Conservation (phyloP, 768 basidiomycete species). For the Daedaleopsis sinensis region DNA sequence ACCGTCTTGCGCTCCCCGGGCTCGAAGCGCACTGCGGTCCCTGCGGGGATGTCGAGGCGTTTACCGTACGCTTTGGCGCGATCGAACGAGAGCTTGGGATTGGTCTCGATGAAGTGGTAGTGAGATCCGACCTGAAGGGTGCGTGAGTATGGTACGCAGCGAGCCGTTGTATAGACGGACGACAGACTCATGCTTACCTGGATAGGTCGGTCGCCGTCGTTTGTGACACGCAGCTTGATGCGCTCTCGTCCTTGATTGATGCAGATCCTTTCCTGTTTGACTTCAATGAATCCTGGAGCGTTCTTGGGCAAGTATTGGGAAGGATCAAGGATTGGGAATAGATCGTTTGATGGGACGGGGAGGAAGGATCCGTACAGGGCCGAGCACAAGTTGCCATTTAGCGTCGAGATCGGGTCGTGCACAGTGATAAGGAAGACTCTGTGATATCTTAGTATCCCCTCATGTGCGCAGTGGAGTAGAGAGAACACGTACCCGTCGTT, state of each 20-base stretch:
- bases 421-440: slow-evolving; percentile 95
- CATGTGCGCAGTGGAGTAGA: background rate
- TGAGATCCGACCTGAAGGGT: slow-evolving; percentile 80
- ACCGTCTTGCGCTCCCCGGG: slow-evolving; percentile 90
- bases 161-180: background rate
- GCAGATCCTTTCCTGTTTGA: slow-evolving; percentile 62
- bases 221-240: slow-evolving; percentile 75
- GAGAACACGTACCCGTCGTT: slow-evolving; percentile 57
- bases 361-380: slow-evolving; percentile 94
- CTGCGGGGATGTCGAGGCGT: slow-evolving; percentile 89
- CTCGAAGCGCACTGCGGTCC: slow-evolving; percentile 96
- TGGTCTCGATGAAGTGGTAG: slow-evolving; percentile 93
- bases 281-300: slow-evolving; percentile 76
- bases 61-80: slow-evolving; percentile 78
- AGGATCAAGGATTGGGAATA: slow-evolving; percentile 62
- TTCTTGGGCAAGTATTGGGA: slow-evolving; percentile 54
- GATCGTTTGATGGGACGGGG: slow-evolving; percentile 66
- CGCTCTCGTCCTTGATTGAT: slow-evolving; percentile 78
- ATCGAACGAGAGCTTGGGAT: slow-evolving; percentile 80
- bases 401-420: slow-evolving; percentile 90
- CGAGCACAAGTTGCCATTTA: slow-evolving; percentile 70
- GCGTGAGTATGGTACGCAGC: background rate
- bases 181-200: slow-evolving; percentile 53
- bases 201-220: slow-evolving; percentile 91
- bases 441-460: background rate